Conservation (phyloP, 352 stramenopile species). For the Globisporangium lucens region DNA sequence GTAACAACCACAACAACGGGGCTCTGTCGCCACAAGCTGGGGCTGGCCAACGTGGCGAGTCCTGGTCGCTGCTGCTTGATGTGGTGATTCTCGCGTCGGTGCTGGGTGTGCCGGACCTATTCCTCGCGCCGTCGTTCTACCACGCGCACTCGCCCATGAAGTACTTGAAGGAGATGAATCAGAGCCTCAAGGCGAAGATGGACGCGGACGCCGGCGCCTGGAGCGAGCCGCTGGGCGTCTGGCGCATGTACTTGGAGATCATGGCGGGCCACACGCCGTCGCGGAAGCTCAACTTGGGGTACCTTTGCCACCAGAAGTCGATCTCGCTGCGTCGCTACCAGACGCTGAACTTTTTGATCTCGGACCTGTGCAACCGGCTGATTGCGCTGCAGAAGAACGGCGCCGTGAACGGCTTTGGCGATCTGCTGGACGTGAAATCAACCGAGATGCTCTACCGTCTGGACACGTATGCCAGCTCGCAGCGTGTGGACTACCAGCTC, state of each 20-base stretch:
- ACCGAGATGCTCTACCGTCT: constrained; percentile 51
- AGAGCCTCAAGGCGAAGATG: constrained; percentile 66
- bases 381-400: constrained; percentile 48
- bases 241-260: constrained; percentile 63
- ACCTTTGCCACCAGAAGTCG: constrained; percentile 42
- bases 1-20: not conserved
- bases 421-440: constrained; percentile 39
- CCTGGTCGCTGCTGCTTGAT: constrained; percentile 46
- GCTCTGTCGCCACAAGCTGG: not conserved
- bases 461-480: constrained; percentile 60
- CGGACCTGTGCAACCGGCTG: constrained; percentile 66
- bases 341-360: constrained; percentile 76
- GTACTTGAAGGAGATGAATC: constrained; percentile 79
- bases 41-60: constrained; percentile 15
- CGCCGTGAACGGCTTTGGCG: constrained; percentile 21
- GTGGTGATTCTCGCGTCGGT: constrained; percentile 67
- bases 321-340: constrained; percentile 74
- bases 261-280: constrained; percentile 42
- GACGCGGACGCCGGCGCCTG: constrained; percentile 53
- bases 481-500: constrained; percentile 46
- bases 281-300: constrained; percentile 38
- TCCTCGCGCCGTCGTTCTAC: constrained; percentile 79
- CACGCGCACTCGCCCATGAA: constrained; percentile 54
- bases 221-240: constrained; percentile 77
- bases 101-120: constrained; percentile 65